A percentile compares a stretch with the other conserved stretches of the same genome.
phyloP scores from a whole-genome alignment of 768 basidiomycete species.

The Suillus cothurnatus region DNA sequence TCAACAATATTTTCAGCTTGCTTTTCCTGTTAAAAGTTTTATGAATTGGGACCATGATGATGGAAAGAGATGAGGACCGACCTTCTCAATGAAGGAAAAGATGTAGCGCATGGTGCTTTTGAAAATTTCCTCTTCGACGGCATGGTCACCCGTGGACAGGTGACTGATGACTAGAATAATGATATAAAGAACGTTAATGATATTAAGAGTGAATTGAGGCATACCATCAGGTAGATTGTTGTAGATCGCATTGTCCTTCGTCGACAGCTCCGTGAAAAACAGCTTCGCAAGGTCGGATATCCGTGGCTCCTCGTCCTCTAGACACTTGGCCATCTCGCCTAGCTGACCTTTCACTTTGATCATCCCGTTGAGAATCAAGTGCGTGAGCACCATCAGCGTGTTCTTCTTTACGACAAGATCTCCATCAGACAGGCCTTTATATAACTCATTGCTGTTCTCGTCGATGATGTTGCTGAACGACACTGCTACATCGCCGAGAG shows the following conservation, averaged over 20 bases:
- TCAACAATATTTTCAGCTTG: slow-evolving; percentile 98
- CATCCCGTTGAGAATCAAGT: slow-evolving; percentile 97
- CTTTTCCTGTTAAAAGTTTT: slow-evolving; percentile 69
- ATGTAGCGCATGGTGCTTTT: slow-evolving; percentile 94
- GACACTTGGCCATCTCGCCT: slow-evolving; percentile 99
- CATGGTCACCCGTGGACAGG: slow-evolving; percentile 85
- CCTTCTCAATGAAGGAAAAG: slow-evolving; percentile 97
- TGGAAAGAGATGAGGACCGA: slow-evolving; percentile 27
- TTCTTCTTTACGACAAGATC: slow-evolving; percentile 97
- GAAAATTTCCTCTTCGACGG: slow-evolving; percentile 91
- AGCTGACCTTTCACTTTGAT: slow-evolving; percentile 99
- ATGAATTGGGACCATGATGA: background rate
- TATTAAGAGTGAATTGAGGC: slow-evolving; percentile 20
- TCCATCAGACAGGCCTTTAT: slow-evolving; percentile 88
- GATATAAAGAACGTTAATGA: slow-evolving; percentile 9
- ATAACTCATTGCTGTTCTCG: slow-evolving; percentile 94
- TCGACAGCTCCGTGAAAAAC: slow-evolving; percentile 95
- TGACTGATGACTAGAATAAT: slow-evolving; percentile 82
- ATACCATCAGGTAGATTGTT: slow-evolving; percentile 96
- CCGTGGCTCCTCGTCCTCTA: slow-evolving; percentile 86
- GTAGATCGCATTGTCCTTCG: slow-evolving; percentile 98
- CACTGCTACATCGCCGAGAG: slow-evolving; percentile 95
- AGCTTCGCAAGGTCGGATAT: slow-evolving; percentile 95
- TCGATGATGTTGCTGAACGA: slow-evolving; percentile 98
- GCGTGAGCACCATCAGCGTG: slow-evolving; percentile 97